Conservation (phyloP, 179 eudicot genomes). For the Pouteria campechiana region DNA sequence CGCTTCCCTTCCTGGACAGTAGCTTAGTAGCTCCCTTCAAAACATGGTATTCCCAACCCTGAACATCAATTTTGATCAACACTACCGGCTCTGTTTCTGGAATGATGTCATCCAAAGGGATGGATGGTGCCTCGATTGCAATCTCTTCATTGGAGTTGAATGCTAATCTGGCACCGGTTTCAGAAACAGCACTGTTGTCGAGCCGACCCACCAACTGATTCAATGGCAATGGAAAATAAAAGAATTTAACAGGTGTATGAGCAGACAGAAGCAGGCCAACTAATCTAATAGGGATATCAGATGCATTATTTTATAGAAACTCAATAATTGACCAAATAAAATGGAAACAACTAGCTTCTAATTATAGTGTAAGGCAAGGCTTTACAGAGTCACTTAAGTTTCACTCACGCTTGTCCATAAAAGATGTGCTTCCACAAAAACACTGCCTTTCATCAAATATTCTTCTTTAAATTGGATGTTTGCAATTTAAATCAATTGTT, state of each 20-base stretch:
- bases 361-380: no score
- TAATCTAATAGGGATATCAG: no score
- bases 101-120: constrained; percentile 67
- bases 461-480: no score
- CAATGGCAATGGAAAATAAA: constrained; percentile 8
- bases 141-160: constrained; percentile 92
- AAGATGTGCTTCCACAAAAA: no score
- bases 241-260: neutral
- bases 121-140: constrained; percentile 54
- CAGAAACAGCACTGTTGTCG: constrained; percentile 92
- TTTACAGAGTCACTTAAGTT: no score
- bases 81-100: constrained; percentile 57
- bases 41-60: constrained; percentile 96
- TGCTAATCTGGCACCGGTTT: constrained; percentile 85
- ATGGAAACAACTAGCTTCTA: no score
- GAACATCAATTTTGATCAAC: constrained; percentile 84
- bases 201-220: constrained; percentile 86
- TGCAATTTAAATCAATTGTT: no score
- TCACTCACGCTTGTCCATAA: no score
- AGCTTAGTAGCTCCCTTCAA: constrained; percentile 78
- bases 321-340: no score
- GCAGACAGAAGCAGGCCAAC: no score
- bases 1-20: constrained; percentile 61
- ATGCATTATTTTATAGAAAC: no score
- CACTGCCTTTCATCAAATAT: no score